These are phyloP conservation scores for Psidium guajava DNA, from an alignment of 345 rosid genomes.

Conservation along the genomic window DNA sequence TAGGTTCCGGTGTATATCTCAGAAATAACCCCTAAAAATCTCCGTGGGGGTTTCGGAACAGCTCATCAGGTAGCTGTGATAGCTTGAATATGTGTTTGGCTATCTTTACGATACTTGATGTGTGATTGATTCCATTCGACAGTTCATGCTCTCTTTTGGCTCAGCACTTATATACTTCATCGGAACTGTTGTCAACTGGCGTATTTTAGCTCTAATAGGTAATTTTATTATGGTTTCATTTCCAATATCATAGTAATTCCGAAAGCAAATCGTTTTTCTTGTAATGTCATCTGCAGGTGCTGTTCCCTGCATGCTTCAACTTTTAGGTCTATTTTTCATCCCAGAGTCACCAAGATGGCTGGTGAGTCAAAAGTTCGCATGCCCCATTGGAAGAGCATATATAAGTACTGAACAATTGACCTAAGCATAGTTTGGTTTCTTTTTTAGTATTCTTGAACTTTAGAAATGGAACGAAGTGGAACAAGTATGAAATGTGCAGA, in stretches of 20 bases:
- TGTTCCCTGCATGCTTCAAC: conserved; percentile 28
- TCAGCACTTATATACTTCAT: conserved; percentile 44
- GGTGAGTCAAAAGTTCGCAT: conserved; percentile 12
- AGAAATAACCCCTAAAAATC: conserved; percentile 66
- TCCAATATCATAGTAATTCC: neutral
- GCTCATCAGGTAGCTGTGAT: conserved; percentile 34
- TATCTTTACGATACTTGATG: neutral
- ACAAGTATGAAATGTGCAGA: neutral
- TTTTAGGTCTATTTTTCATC: conserved; percentile 32
- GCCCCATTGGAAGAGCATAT: neutral
- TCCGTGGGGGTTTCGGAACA: conserved; percentile 68
- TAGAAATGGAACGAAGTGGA: neutral
- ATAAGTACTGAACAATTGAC: neutral
- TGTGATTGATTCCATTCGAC: conserved; percentile 2
- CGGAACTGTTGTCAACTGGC: conserved; percentile 61
- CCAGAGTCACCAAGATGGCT: conserved; percentile 58
- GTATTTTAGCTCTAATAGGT: conserved; percentile 60
- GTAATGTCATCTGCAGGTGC: conserved; percentile 13
- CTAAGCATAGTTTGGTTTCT: neutral
- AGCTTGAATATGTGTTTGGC: neutral
- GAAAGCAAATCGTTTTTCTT: neutral
- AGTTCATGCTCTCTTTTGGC: conserved; percentile 74
- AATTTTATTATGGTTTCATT: conserved; percentile 4
- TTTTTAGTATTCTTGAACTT: neutral
- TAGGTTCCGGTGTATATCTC: conserved; percentile 81